These are phyloP conservation scores for Metschnikowia sp. DNA, from an alignment of 805 yeast genomes.

Conservation along the genomic window DNA sequence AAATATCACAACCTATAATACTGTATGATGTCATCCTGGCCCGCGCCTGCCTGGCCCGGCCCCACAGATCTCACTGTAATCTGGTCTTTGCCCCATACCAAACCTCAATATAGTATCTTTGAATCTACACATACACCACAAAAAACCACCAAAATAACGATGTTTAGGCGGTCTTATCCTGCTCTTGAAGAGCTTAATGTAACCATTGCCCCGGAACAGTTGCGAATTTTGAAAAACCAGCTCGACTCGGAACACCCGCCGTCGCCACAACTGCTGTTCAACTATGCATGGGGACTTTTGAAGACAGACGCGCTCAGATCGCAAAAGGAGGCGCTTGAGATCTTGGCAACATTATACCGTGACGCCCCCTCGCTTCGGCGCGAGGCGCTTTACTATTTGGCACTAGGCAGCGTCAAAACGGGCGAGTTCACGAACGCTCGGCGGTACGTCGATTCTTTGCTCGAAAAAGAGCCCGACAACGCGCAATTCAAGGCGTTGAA, in stretches of 20 bases:
- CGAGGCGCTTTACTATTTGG: conserved; percentile 83
- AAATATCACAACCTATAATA: too few relatives aligned
- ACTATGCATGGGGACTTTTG: conserved; percentile 94
- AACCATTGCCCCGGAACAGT: conserved; percentile 70
- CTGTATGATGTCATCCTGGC: too few relatives aligned
- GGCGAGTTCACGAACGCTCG: conserved; percentile 87
- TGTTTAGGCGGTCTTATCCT: conserved; percentile 24
- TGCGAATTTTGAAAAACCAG: conserved; percentile 71
- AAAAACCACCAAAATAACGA: neutral
- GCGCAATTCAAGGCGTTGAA: conserved; percentile 70
- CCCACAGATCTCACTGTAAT: too few relatives aligned
- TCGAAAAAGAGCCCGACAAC: conserved; percentile 80
- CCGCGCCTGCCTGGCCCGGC: too few relatives aligned
- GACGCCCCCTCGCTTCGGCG: conserved; percentile 80
- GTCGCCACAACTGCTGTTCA: conserved; percentile 81
- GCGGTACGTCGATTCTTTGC: conserved; percentile 74
- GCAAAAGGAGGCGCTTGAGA: conserved; percentile 75
- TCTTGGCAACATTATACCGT: conserved; percentile 67
- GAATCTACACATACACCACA: too few relatives aligned
- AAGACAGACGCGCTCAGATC: conserved; percentile 61
- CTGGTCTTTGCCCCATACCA: too few relatives aligned
- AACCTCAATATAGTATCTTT: too few relatives aligned
- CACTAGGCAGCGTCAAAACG: conserved; percentile 82
- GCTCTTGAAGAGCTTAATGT: conserved; percentile 40
- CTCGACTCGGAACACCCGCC: conserved; percentile 82